Evolutionary conservation across 2,329 filamentous ascomycete species (phyloP), one percentile per base, ranked within the genome.

Genomic region (Cercospora sp.): DNA sequence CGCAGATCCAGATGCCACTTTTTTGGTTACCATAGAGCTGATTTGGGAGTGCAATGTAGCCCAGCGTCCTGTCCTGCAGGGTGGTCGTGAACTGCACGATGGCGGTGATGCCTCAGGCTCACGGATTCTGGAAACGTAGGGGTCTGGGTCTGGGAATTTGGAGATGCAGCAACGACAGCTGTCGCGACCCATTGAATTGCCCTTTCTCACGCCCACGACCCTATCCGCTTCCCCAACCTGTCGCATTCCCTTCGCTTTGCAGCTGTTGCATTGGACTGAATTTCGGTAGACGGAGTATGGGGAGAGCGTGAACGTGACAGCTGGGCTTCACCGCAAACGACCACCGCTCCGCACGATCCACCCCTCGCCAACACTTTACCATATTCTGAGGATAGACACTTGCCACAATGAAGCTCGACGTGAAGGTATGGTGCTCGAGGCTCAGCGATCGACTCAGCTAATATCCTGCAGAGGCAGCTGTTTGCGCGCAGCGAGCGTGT

Each of bases 401-500:
- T 67, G 69, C 64, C 72, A 78, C 57, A 66, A 88, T 88, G 86
- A 84, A 84, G 75, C 82, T 88, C 76, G 86, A 88, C 77, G 82
- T 88, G 58, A 87, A 87, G 85, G 86, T 87, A 79, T 33, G 63
- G 45, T 39, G 23, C 20, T 16, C 16, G 8, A 53, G 55, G 18
- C 7, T 39, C 18, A 20, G 30, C 36, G 62, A 76, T 74, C 73
- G 66, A 67, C 42, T 77, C 83, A 72, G 60, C 71, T 71, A 72
- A 79, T 76, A 71, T 80, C 71, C 67, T 81, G 78, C 80, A 93
- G 90, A 89, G 90, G 81, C 91, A 93, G 82, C 87, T 93, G 76
- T 92, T 93, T 84, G 91, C 92, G 81, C 89, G 93, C 82, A 96
- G 92, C 77, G 93, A 98, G 87, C 91, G 94, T 83, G 94, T 98